These are phyloP conservation scores for Aspergillus haitiensis DNA, from an alignment of 495 filamentous ascomycete genomes.

Conservation along the genomic window DNA sequence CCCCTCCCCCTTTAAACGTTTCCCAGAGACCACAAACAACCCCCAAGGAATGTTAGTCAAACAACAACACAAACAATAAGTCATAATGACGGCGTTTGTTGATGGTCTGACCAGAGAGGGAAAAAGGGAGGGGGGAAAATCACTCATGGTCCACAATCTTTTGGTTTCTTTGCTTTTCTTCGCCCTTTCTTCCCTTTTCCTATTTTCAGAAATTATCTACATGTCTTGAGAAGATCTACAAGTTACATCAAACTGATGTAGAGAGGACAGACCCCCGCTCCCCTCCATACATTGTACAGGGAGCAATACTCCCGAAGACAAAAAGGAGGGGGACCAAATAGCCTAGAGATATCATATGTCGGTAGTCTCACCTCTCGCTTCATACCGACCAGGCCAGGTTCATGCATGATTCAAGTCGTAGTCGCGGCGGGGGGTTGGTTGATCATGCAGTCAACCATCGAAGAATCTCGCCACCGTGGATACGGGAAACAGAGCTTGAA, in stretches of 20 bases:
- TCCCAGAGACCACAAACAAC: background rate
- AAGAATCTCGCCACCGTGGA: constrained; percentile 2
- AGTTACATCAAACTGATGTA: constrained; percentile 8
- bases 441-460: constrained; percentile 1
- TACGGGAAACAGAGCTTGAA: background rate
- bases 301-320: background rate
- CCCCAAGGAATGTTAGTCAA: background rate
- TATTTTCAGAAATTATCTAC: constrained; percentile 11
- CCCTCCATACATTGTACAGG: background rate
- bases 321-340: background rate
- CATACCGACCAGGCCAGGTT: background rate
- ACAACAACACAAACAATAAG: background rate
- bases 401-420: background rate
- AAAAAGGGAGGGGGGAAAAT: background rate
- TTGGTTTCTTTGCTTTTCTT: background rate
- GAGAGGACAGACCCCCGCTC: background rate
- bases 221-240: constrained; percentile 2
- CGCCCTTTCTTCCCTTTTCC: constrained; percentile 5
- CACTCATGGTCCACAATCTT: constrained; percentile 1
- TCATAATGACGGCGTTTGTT: background rate
- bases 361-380: background rate
- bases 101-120: background rate
- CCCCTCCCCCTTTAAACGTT: background rate
- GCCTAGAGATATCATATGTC: constrained; percentile 1
- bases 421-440: background rate